Evolutionary conservation across 2,329 filamentous ascomycete genomes (phyloP).

Genomic region (Biscogniauxia sp.): DNA sequence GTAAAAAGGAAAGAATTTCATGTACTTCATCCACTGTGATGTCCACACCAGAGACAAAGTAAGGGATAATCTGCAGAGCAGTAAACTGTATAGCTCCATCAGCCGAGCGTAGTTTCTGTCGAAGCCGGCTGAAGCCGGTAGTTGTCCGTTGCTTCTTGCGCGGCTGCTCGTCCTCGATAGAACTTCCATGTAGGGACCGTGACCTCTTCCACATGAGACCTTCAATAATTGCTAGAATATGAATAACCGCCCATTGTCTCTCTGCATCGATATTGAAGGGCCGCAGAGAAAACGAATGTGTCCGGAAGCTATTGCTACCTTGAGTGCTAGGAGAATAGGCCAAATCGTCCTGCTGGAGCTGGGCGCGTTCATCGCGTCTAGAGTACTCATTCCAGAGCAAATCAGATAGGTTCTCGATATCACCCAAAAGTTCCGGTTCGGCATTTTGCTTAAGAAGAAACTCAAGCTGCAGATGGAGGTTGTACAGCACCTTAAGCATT

Average conservation of each 20-base stretch:
- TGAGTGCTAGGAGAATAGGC: conserved; percentile 50
- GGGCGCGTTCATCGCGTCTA: conserved; percentile 65
- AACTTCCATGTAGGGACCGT: conserved; percentile 20
- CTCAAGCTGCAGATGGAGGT: conserved; percentile 63
- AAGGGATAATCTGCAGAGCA: conserved; percentile 57
- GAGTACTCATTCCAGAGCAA: conserved; percentile 77
- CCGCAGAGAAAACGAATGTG: conserved; percentile 52
- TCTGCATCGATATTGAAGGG: conserved; percentile 54
- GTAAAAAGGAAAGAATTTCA: conserved; percentile 57
- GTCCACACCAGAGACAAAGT: conserved; percentile 48
- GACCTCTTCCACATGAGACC: conserved; percentile 37
- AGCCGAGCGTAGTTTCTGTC: conserved; percentile 45
- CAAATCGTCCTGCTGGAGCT: conserved; percentile 77
- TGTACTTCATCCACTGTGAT: conserved; percentile 51
- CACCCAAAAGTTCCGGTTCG: conserved; percentile 38
- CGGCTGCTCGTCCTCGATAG: conserved; percentile 41
- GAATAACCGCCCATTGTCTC: conserved; percentile 58
- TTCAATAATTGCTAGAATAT: conserved; percentile 59
- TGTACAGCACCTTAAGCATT: conserved; percentile 70
- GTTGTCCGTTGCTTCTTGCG: conserved; percentile 51
- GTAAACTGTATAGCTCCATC: conserved; percentile 46
- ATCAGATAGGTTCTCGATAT: conserved; percentile 66
- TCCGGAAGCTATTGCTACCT: conserved; percentile 44
- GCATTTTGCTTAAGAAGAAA: conserved; percentile 47
- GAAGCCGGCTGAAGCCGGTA: conserved; percentile 44